phyloP scores from a whole-genome alignment of 345 rosid genomes.

The Capsella bursapastoris region DNA sequence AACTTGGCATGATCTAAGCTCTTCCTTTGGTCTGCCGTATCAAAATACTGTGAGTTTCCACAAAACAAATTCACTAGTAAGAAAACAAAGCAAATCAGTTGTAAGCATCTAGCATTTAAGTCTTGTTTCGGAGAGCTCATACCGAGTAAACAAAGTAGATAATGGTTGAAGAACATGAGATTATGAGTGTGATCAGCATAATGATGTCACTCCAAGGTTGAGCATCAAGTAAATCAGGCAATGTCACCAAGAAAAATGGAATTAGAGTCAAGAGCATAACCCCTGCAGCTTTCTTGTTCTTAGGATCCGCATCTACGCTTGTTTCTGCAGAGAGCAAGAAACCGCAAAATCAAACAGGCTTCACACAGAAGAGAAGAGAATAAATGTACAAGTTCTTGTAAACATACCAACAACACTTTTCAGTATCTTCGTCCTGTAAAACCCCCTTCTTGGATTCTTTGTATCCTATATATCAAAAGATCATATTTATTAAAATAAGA shows the following conservation, averaged over 20 bases:
- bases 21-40: slow-evolving; percentile 44
- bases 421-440: slow-evolving; percentile 39
- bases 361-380: slow-evolving; percentile 4
- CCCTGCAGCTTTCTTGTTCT: slow-evolving; percentile 46
- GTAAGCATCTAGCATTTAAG: background rate
- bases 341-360: background rate
- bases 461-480: slow-evolving; percentile 30
- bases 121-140: slow-evolving; percentile 18
- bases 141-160: slow-evolving; percentile 47
- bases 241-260: slow-evolving; percentile 44
- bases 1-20: slow-evolving; percentile 45
- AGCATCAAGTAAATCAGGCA: slow-evolving; percentile 40
- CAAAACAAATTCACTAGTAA: background rate
- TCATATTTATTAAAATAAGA: background rate
- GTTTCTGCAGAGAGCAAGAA: slow-evolving; percentile 34
- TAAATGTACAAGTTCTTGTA: background rate
- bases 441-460: slow-evolving; percentile 40
- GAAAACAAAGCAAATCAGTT: slow-evolving; percentile 6
- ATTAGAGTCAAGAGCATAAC: slow-evolving; percentile 42
- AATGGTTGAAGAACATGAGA: slow-evolving; percentile 37
- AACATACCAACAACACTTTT: slow-evolving; percentile 37
- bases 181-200: slow-evolving; percentile 39
- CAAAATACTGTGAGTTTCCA: slow-evolving; percentile 37
- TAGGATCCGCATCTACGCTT: slow-evolving; percentile 45
- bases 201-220: slow-evolving; percentile 37